phyloP scores from a whole-genome alignment of 371 early-diverging fungal species.

The Saksenaea vasiformis region DNA sequence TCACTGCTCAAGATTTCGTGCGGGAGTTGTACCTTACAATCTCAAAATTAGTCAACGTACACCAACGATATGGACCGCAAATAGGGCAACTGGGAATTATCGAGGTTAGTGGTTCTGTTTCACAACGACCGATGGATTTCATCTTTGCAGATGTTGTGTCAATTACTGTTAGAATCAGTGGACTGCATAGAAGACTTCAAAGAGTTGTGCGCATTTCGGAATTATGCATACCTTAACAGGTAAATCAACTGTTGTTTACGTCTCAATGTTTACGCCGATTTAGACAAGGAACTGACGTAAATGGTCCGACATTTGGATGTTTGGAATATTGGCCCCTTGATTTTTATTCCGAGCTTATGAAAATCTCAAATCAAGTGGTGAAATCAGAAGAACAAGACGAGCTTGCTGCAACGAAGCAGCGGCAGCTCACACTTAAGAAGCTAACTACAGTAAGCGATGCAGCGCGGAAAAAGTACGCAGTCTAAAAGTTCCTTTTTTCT shows the following conservation, averaged over 20 bases:
- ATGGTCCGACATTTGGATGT: neutral
- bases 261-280: neutral
- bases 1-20: slow-evolving; percentile 14
- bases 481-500: neutral
- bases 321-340: neutral
- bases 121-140: neutral
- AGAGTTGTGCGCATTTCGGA: neutral
- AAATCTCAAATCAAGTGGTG: slow-evolving; percentile 5
- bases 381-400: neutral
- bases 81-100: neutral
- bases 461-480: neutral
- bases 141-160: neutral
- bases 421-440: slow-evolving; percentile 2
- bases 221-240: slow-evolving; percentile 8
- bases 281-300: neutral
- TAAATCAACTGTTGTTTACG: neutral
- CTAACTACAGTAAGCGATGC: slow-evolving; percentile 6
- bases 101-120: neutral
- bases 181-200: neutral
- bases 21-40: neutral
- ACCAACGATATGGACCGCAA: neutral
- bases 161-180: neutral
- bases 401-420: neutral
- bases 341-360: slow-evolving; percentile 7
- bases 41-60: neutral